phyloP scores from a whole-genome alignment of 1,284 basidiomycete species.

The Xerocomus amazonicus region DNA sequence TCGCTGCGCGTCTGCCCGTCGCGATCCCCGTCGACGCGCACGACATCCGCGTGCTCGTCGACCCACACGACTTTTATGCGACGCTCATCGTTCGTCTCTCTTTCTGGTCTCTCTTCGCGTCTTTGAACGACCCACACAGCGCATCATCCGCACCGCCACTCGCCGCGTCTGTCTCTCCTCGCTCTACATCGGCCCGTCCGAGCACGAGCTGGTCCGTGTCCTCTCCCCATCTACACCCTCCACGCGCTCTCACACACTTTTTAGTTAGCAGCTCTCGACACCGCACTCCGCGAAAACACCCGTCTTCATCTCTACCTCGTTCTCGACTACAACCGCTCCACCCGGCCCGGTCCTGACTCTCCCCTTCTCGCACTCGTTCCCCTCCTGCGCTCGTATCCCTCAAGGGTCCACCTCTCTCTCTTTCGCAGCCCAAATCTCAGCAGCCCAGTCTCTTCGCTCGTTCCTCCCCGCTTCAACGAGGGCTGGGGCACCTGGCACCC shows the following conservation, averaged over 20 bases:
- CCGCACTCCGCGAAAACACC: slow-evolving; percentile 58
- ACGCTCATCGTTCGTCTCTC: slow-evolving; percentile 34
- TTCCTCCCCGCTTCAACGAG: slow-evolving; percentile 94
- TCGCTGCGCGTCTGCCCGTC: slow-evolving; percentile 41
- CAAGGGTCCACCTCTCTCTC: slow-evolving; percentile 73
- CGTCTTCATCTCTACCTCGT: slow-evolving; percentile 70
- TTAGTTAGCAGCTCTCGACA: slow-evolving; percentile 66
- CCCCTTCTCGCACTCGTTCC: slow-evolving; percentile 75
- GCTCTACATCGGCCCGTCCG: slow-evolving; percentile 74
- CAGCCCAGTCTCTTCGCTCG: slow-evolving; percentile 61
- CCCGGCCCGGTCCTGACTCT: slow-evolving; percentile 74
- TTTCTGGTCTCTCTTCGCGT: neutral
- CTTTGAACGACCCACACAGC: slow-evolving; percentile 38
- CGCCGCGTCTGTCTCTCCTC: slow-evolving; percentile 83
- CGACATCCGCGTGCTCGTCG: slow-evolving; percentile 35
- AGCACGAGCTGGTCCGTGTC: slow-evolving; percentile 60
- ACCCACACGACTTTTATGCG: slow-evolving; percentile 39
- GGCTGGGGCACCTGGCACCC: slow-evolving; percentile 99
- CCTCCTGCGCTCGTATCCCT: slow-evolving; percentile 67
- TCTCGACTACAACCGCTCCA: slow-evolving; percentile 89
- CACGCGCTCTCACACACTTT: neutral
- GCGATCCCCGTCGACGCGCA: slow-evolving; percentile 31
- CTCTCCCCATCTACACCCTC: neutral
- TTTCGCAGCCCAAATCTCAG: slow-evolving; percentile 86
- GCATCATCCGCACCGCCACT: slow-evolving; percentile 71